Evolutionary conservation across 805 yeast genomes (phyloP), one percentile per base, ranked within the genome.

Genomic region (Candida cerambycidarum): DNA sequence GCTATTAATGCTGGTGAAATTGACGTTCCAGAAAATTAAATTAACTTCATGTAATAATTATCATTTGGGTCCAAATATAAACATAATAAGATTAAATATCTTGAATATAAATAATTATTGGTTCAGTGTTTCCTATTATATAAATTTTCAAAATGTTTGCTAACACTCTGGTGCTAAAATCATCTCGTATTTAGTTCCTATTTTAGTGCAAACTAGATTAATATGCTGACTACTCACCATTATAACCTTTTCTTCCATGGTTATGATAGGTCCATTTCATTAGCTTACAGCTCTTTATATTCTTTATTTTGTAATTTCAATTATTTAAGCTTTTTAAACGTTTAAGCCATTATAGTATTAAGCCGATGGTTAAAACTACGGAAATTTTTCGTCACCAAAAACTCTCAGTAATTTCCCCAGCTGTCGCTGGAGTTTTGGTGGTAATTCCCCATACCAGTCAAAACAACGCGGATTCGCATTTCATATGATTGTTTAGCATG

Each of bases 1-100:
- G 97, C 92, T 74, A 93, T 93, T 75, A 83, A 92, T 80, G 92
- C 85, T 75, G 99, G 99, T 78, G 97, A 89, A 78, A 84, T 93
- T 70, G 98, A 92, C 73, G 81, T 82, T 67, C 87, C 88, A 76
- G 88, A 80, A 75, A 82, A 82, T 79, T 82, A 79, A 77, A 58
- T 33, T 9, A 34, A 14, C 13, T 13, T 34, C 38, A 34, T 62
- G 61, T 61, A 58, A 63, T 67, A 63, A 62, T 36, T 25, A 27
- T 36, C 39, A 36, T 36, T 36, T 25, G 39, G 39, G 32, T 25
- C 32, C 40, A 23, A 19, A 23, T 31, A 41, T 29, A 35, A 16
- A 32, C 33, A 30, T 25, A 34, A 34, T 34, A 34, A 34, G 38
- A 34, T 34, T 34, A 34, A 34, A 34, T 34, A 34, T 34, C 38